A percentile compares a stretch with the other conserved stretches of the same genome.
These are phyloP conservation scores for Mallotus nudiflorus DNA, from an alignment of 345 rosid species.

Conservation along the genomic window DNA sequence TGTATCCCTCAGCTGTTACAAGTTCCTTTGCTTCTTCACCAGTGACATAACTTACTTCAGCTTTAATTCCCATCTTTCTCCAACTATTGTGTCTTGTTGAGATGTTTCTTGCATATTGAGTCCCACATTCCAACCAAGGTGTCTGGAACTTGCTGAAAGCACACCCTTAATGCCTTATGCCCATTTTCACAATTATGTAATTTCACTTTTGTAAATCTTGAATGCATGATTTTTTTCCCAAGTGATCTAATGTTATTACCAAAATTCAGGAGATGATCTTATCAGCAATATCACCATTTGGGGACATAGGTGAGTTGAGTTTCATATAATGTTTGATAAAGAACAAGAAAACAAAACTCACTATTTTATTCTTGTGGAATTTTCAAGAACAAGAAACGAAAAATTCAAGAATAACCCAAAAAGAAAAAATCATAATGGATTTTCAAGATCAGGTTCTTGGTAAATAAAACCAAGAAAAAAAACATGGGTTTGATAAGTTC, in stretches of 20 bases:
- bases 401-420: too few relatives aligned
- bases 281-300: not conserved
- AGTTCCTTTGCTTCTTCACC: slow-evolving; percentile 85
- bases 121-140: slow-evolving; percentile 42
- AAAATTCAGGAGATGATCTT: not conserved
- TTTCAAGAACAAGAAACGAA: too few relatives aligned
- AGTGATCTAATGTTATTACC: not conserved
- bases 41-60: slow-evolving; percentile 73
- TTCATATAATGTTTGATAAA: not conserved
- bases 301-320: too few relatives aligned
- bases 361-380: too few relatives aligned
- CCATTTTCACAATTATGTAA: slow-evolving; percentile 16
- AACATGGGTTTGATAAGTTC: too few relatives aligned
- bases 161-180: slow-evolving; percentile 28
- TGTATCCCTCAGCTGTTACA: slow-evolving; percentile 58
- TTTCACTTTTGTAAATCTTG: slow-evolving; percentile 5
- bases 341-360: not conserved
- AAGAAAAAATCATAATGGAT: too few relatives aligned
- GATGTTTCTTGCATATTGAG: slow-evolving; percentile 39
- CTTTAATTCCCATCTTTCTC: slow-evolving; percentile 53
- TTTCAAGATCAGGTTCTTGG: too few relatives aligned
- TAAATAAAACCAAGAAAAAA: too few relatives aligned
- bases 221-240: not conserved
- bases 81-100: slow-evolving; percentile 34
- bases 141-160: slow-evolving; percentile 56